A percentile compares a stretch with the other conserved stretches of the same genome.
These are phyloP conservation scores for Trametes cubensis DNA, from an alignment of 768 basidiomycete genomes.

Conservation along the genomic window DNA sequence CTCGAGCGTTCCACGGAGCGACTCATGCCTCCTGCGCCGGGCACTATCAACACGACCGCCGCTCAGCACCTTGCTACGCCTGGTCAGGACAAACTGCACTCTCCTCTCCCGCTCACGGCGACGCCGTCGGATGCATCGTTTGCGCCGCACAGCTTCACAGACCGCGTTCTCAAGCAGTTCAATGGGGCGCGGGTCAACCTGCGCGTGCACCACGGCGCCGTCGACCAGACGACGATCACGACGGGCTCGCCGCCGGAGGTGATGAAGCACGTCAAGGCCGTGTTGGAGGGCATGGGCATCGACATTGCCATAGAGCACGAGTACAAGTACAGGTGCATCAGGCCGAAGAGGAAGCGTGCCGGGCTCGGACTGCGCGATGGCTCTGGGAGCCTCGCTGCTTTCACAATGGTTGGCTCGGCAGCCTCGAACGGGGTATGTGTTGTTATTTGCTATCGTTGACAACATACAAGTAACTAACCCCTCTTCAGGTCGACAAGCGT, in stretches of 20 bases:
- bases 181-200: conserved; percentile 42
- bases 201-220: conserved; percentile 87
- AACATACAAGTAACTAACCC: conserved; percentile 10
- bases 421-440: conserved; percentile 82
- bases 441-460: background rate
- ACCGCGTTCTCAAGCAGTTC: conserved; percentile 35
- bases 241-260: conserved; percentile 83
- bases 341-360: conserved; percentile 72
- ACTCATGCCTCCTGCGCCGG: conserved; percentile 16
- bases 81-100: conserved; percentile 22
- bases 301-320: conserved; percentile 88
- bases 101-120: conserved; percentile 19
- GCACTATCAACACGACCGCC: conserved; percentile 12
- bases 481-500: conserved; percentile 78
- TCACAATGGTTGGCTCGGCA: conserved; percentile 78
- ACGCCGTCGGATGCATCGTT: conserved; percentile 45
- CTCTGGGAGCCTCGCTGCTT: conserved; percentile 60
- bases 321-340: conserved; percentile 85
- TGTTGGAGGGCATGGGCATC: conserved; percentile 87
- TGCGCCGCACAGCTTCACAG: conserved; percentile 30
- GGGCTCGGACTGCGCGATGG: conserved; percentile 48
- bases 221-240: conserved; percentile 89
- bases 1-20: conserved; percentile 23
- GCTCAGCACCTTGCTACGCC: conserved; percentile 16
- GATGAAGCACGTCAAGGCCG: conserved; percentile 79